phyloP scores from a whole-genome alignment of 768 basidiomycete genomes.

The Mycena rebaudengoi region DNA sequence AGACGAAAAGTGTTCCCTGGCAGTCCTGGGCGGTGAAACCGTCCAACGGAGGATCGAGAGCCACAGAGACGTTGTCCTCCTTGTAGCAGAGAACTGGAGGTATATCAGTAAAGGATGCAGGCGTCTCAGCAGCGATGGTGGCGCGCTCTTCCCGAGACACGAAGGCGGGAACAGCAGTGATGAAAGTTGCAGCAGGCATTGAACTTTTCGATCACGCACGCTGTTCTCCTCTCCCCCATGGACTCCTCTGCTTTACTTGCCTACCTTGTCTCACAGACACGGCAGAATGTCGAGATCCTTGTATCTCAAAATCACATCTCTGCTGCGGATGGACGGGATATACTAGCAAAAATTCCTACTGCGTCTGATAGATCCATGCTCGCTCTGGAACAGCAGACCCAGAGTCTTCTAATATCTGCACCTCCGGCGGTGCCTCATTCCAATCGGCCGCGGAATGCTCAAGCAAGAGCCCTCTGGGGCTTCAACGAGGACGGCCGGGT shows the following conservation, averaged over 20 bases:
- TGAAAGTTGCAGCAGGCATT: slow-evolving; percentile 52
- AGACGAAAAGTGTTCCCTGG: slow-evolving; percentile 80
- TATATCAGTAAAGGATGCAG: slow-evolving; percentile 84
- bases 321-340: slow-evolving; percentile 50
- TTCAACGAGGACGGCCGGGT: slow-evolving; percentile 71
- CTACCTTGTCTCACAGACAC: slow-evolving; percentile 64
- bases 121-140: slow-evolving; percentile 77
- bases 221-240: slow-evolving; percentile 1
- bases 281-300: slow-evolving; percentile 64
- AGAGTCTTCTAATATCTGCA: slow-evolving; percentile 15
- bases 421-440: background rate
- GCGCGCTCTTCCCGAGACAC: slow-evolving; percentile 71
- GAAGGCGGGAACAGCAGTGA: slow-evolving; percentile 46
- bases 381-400: slow-evolving; percentile 19
- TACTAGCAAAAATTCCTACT: slow-evolving; percentile 55
- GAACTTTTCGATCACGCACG: background rate
- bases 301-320: slow-evolving; percentile 57
- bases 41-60: slow-evolving; percentile 73
- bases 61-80: slow-evolving; percentile 74
- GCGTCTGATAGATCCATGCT: slow-evolving; percentile 16
- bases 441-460: slow-evolving; percentile 24
- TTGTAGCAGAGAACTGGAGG: slow-evolving; percentile 82
- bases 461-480: slow-evolving; percentile 66
- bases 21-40: slow-evolving; percentile 63
- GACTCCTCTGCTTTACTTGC: slow-evolving; percentile 49